A percentile compares a stretch with the other conserved stretches of the same genome.
Conservation (phyloP, 73 alveolate genomes). For the Urostyla sp. region DNA sequence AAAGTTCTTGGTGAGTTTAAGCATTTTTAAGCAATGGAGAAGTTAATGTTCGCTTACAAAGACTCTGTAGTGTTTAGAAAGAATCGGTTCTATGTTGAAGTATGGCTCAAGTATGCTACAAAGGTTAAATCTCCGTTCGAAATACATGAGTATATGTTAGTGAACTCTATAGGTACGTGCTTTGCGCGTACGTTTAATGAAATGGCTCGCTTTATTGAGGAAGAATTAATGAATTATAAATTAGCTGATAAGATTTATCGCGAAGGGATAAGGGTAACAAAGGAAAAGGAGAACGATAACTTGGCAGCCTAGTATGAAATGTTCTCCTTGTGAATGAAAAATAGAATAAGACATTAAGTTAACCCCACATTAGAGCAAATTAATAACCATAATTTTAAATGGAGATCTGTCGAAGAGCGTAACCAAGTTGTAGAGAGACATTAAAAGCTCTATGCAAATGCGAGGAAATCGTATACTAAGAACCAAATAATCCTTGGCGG, state of each 20-base stretch:
- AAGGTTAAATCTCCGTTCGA: slow-evolving; percentile 32
- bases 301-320: neutral
- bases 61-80: neutral
- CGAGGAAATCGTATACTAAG: slow-evolving; percentile 17
- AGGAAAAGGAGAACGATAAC: neutral
- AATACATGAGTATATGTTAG: slow-evolving; percentile 4
- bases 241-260: slow-evolving; percentile 41
- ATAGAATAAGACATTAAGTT: neutral
- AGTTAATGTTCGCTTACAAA: neutral
- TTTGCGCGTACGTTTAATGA: slow-evolving; percentile 32
- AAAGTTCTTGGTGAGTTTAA: neutral
- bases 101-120: slow-evolving; percentile 44
- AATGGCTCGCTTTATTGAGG: slow-evolving; percentile 35
- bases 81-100: slow-evolving; percentile 40
- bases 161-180: neutral
- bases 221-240: neutral
- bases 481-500: slow-evolving; percentile 31
- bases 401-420: neutral
- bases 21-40: slow-evolving; percentile 38
- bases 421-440: neutral
- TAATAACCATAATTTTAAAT: neutral
- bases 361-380: neutral
- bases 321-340: slow-evolving; percentile 11
- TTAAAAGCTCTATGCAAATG: slow-evolving; percentile 22
- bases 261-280: neutral